phyloP scores from a whole-genome alignment of 1,139 yeast genomes.

The Petasospora fabianii region DNA sequence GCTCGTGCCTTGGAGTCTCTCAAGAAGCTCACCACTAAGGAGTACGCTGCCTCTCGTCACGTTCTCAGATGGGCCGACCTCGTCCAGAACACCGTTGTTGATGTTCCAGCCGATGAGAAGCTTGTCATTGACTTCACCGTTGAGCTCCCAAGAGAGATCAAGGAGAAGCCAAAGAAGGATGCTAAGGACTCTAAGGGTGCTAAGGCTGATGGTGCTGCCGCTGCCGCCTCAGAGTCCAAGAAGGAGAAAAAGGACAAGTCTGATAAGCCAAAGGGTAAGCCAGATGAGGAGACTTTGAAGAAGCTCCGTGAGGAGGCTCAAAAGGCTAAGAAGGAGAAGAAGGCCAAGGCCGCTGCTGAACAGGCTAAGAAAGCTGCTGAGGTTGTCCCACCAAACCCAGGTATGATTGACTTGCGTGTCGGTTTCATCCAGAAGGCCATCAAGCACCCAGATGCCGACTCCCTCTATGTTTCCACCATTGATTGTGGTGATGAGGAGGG shows the following conservation, averaged over 20 bases:
- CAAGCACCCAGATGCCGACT: constrained; percentile 97
- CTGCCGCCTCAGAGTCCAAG: constrained; percentile 29
- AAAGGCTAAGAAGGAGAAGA: constrained; percentile 72
- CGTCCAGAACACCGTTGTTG: constrained; percentile 62
- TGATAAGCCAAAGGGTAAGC: constrained; percentile 31
- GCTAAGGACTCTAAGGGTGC: constrained; percentile 28
- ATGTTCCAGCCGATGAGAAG: constrained; percentile 50
- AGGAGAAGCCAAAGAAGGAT: constrained; percentile 54
- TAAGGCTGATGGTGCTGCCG: constrained; percentile 20
- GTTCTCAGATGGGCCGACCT: constrained; percentile 88
- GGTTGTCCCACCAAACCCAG: constrained; percentile 65
- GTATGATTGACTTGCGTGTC: constrained; percentile 87
- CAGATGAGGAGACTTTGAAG: constrained; percentile 63
- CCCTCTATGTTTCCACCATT: constrained; percentile 92
- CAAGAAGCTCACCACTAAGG: constrained; percentile 44
- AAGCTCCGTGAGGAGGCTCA: constrained; percentile 65
- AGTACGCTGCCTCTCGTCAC: constrained; percentile 67
- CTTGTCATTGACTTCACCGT: constrained; percentile 55
- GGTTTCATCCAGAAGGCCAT: constrained; percentile 96
- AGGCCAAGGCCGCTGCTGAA: constrained; percentile 58
- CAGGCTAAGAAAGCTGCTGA: constrained; percentile 49
- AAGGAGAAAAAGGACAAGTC: constrained; percentile 35
- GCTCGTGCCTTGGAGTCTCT: constrained; percentile 61
- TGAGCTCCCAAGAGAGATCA: constrained; percentile 65
- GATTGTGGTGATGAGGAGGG: constrained; percentile 95